Conservation (phyloP, 2,329 filamentous ascomycete genomes). For the Endoconidiophora polonica region DNA sequence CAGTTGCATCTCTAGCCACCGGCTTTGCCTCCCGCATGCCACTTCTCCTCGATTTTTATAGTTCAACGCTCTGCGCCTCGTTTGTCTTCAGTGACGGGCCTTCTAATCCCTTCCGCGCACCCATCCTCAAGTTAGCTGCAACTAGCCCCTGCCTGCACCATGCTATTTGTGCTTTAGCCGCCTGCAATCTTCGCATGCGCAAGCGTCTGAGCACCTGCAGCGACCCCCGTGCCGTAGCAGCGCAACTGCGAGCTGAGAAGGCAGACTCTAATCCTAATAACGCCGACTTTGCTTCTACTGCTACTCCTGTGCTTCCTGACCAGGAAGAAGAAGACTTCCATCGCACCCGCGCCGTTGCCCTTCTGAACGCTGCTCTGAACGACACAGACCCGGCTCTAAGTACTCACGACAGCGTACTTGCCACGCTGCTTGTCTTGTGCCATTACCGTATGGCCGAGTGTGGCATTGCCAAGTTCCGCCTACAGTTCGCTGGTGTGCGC, state of each 20-base stretch:
- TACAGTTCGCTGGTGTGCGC: constrained; percentile 82
- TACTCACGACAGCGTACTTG: constrained; percentile 71
- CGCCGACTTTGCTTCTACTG: constrained; percentile 25
- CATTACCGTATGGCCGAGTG: constrained; percentile 90
- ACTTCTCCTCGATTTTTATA: constrained; percentile 85
- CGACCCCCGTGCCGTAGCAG: constrained; percentile 33
- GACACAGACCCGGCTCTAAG: constrained; percentile 46
- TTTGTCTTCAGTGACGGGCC: constrained; percentile 83
- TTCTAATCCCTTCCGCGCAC: constrained; percentile 68
- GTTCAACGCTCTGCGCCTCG: constrained; percentile 78
- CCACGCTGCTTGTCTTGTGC: constrained; percentile 73
- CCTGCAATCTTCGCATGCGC: constrained; percentile 82
- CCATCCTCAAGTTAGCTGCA: constrained; percentile 63
- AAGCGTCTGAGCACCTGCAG: constrained; percentile 46
- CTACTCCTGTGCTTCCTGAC: constrained; percentile 19
- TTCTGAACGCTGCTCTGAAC: constrained; percentile 70
- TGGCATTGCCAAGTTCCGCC: constrained; percentile 82
- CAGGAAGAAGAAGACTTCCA: constrained; percentile 64
- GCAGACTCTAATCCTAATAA: constrained; percentile 14
- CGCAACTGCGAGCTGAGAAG: constrained; percentile 31
- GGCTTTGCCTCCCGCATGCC: constrained; percentile 56
- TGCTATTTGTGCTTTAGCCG: constrained; percentile 74
- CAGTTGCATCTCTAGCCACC: constrained; percentile 12
- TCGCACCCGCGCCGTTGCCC: constrained; percentile 58
- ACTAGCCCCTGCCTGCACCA: constrained; percentile 74